Base-by-base conservation (phyloP, 345 rosid species). In the Eucalyptus tenuipes region DNA sequence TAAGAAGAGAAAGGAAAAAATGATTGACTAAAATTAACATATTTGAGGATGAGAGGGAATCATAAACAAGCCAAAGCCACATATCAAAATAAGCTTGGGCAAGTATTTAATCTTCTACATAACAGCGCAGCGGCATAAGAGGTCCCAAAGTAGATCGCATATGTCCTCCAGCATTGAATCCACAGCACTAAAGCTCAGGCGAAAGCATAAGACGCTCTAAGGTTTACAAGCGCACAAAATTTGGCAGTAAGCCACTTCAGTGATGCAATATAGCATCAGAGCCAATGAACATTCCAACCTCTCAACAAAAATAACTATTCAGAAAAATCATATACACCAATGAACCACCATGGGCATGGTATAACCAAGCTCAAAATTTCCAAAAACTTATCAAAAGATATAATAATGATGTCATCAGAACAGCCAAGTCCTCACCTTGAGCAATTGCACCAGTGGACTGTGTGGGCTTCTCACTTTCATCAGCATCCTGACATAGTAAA, bases 401-500 rank as follows among this genome's bases (percentile, higher is more conserved):
- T 80, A 75, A 40, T 75, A 20, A 75, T 17, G 47, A 75, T 84
- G 89, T 81, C 79, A 44, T 86, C 42, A 66, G 45, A 87, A 31
- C 50, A 89, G 50, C 15, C 50, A 87, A 86, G 53, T 66, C 52
- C 59, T 52, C 61, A 91, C 91, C 89, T 66, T 82, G 49, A 29
- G 61, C 88, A 89, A 90, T 88, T 91, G 92, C 89, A 57, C 68
- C 86, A 7, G 66, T 45, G 13, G 91, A 89, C n/a, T 87, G 86
- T 55, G 85, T 52, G 85, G 88, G 88, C 89, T 91, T 92, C 71
- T 86, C 90, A 59, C 88, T 90, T 89, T 86, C 89, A 50, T 90
- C 93, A 87, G n/a, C 86, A 89, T 86, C 95, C 99, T 97, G 93
- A 89, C 86, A 91, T 89, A 87, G 55, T 40, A 87, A 57, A 89